These are phyloP conservation scores for Potentilla sterilis DNA, from an alignment of 306 rosid genomes.

Conservation along the genomic window DNA sequence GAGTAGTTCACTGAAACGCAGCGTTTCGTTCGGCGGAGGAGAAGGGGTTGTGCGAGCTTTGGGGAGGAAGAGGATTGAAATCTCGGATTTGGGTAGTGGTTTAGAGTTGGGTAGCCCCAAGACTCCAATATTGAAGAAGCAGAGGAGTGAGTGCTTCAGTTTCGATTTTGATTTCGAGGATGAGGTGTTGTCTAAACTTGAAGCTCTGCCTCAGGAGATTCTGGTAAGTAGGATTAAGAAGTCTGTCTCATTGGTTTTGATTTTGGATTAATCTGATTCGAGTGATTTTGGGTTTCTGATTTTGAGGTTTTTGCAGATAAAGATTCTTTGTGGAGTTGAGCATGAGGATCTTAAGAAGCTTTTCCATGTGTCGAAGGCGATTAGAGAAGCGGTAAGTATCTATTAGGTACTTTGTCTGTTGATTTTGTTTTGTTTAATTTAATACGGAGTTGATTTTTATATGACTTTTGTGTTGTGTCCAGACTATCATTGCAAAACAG, in stretches of 20 bases:
- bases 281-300: neutral
- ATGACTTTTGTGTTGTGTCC: constrained; percentile 24
- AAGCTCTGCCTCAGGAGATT: constrained; percentile 67
- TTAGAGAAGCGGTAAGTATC: constrained; percentile 58
- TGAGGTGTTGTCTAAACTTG: constrained; percentile 43
- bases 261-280: neutral
- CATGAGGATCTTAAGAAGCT: constrained; percentile 77
- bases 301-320: constrained; percentile 36
- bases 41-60: constrained; percentile 35
- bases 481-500: constrained; percentile 53
- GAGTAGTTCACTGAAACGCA: constrained; percentile 26
- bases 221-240: constrained; percentile 43
- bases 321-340: constrained; percentile 58
- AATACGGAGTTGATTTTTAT: constrained; percentile 13
- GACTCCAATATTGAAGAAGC: constrained; percentile 46
- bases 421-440: neutral
- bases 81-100: constrained; percentile 11
- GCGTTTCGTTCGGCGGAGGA: constrained; percentile 16
- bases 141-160: constrained; percentile 29
- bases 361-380: constrained; percentile 49
- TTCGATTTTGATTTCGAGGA: constrained; percentile 3
- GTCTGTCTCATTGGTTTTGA: neutral
- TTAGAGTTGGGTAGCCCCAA: constrained; percentile 16
- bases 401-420: neutral
- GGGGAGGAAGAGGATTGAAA: constrained; percentile 59